Base-by-base conservation (phyloP, 768 basidiomycete species). In the Russula earlei region DNA sequence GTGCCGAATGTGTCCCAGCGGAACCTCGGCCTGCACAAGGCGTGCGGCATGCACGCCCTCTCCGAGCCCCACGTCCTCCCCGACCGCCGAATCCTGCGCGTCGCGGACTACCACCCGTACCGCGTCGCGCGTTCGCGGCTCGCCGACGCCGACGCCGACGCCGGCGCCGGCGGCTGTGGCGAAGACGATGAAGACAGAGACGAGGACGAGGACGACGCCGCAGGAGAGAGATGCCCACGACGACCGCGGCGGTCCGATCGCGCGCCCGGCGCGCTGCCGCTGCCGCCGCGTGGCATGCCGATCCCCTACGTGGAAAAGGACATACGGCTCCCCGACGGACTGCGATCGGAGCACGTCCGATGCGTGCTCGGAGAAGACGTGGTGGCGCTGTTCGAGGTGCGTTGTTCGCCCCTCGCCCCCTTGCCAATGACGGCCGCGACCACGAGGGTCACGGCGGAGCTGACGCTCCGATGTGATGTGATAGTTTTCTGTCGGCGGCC, bases 361-460 rank as follows among this genome's bases (percentile, higher is more conserved):
- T 49, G 31, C 54, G 17, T 48, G 20, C 27, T 55, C 17, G 38
- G 54, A 1, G 54, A 55, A 45, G 54, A 55, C 40, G 54, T 48
- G 15, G 54, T 55, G 7, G 31, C 49, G 22, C 20, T 48, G 3
- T 25, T 49, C 12, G 31, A 55, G 54, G 54, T 55, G 38, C 29
- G 54, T 34, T n/a, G 1, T 2, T 5, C 36, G n/a, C n/a, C n/a
- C n/a, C n/a, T n/a, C 36, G 29, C 36, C 11, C 5, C 36, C 14
- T 15, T 14, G 2, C 36, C 29, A 7, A 7, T 31, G 7, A 5
- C 3, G 29, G 29, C 29, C 10, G n/a, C 10, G 29, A 10, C 29
- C 10, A 31, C 29, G 5, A 31, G 29, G 10, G 7, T 31, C 10
- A 31, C 29, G 29, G 29, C 29, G 7, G 7, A 10, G 29, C 29